Evolutionary conservation across 305 asterid species (phyloP).

Genomic region (Euphrasia arctica): DNA sequence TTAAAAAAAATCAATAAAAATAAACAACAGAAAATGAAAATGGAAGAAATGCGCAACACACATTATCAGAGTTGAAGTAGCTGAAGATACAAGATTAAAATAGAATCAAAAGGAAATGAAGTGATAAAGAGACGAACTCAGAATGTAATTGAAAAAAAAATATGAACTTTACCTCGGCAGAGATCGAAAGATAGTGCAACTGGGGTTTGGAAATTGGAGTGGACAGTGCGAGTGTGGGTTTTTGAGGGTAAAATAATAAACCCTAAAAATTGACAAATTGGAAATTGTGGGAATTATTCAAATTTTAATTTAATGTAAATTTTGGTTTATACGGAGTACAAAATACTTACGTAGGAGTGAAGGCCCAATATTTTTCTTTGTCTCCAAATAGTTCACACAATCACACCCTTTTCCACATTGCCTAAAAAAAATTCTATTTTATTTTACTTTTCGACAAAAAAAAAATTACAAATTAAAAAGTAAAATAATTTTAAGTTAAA

Average conservation of each 20-base stretch:
- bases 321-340: no score
- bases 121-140: slow-evolving; percentile 1
- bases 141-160: not conserved
- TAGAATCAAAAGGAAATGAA: not conserved
- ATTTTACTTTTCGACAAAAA: no score
- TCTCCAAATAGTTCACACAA: no score
- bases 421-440: no score
- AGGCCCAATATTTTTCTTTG: no score
- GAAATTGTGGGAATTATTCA: not conserved
- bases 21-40: slow-evolving; percentile 5
- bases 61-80: slow-evolving; percentile 5
- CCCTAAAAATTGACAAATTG: slow-evolving; percentile 27
- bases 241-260: slow-evolving; percentile 21
- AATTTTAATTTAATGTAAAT: no score
- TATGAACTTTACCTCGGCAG: slow-evolving; percentile 23
- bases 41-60: slow-evolving; percentile 18
- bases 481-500: no score
- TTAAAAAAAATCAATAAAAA: slow-evolving; percentile 6
- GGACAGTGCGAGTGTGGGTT: not conserved
- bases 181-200: slow-evolving; percentile 22
- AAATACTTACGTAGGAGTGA: no score
- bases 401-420: no score
- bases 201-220: slow-evolving; percentile 23
- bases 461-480: no score
- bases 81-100: not conserved